These are phyloP conservation scores for Symbiodinium natans DNA, from an alignment of 73 alveolate species.

Conservation along the genomic window DNA sequence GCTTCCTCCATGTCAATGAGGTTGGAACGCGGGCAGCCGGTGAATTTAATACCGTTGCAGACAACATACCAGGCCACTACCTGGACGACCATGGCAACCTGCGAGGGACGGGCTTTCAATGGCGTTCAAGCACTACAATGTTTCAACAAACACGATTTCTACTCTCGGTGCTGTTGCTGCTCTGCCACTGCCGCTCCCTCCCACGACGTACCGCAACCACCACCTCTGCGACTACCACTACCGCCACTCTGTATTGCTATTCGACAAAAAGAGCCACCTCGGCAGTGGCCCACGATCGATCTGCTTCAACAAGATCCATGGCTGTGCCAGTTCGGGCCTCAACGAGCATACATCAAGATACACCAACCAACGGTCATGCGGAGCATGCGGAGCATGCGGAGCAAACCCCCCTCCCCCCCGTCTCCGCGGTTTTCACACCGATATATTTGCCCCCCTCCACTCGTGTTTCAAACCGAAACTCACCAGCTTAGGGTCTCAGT, in stretches of 20 bases:
- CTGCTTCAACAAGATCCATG: constrained; percentile 1
- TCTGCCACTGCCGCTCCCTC: too few species aligned
- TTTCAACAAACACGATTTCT: too few species aligned
- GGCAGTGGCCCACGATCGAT: constrained; percentile 41
- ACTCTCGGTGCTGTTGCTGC: too few species aligned
- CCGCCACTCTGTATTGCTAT: too few species aligned
- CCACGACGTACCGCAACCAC: too few species aligned
- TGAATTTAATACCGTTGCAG: constrained; percentile 84
- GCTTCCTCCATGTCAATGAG: constrained; percentile 25
- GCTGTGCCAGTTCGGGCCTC: constrained; percentile 78
- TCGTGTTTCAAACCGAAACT: background rate
- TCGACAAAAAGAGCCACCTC: background rate
- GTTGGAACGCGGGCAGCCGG: constrained; percentile 41
- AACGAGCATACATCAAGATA: background rate
- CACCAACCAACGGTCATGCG: background rate
- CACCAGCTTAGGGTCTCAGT: background rate
- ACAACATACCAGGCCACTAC: constrained; percentile 85
- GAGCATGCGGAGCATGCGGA: too few species aligned
- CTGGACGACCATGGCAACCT: constrained; percentile 46
- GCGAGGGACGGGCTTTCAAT: background rate
- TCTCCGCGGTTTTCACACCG: background rate
- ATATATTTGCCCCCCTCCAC: background rate
- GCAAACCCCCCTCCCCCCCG: too few species aligned
- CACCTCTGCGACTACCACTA: too few species aligned
- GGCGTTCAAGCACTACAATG: too few species aligned